Evolutionary conservation across 768 basidiomycete genomes (phyloP).

Genomic region (Amanita pseudoporphyria): DNA sequence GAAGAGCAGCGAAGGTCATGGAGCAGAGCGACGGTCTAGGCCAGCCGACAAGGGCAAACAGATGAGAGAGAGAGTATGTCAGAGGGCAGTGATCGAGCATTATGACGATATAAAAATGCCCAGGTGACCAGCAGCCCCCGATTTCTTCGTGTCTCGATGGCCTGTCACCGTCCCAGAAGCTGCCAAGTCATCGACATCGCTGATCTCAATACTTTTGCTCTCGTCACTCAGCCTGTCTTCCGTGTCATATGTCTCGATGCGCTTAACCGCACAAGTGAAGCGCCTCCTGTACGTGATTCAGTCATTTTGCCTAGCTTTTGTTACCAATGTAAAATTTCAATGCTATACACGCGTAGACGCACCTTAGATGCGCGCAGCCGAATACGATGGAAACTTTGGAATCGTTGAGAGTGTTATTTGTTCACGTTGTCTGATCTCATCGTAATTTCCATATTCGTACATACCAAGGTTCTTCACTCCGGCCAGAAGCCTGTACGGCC

Average conservation of each 20-base stretch:
- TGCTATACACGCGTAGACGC: background rate
- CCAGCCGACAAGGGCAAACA: too few relatives aligned
- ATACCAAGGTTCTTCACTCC: background rate
- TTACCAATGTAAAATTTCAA: background rate
- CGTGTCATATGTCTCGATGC: slow-evolving; percentile 13
- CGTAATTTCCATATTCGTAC: slow-evolving; percentile 1
- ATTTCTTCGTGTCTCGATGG: slow-evolving; percentile 1
- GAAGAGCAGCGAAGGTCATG: slow-evolving; percentile 57
- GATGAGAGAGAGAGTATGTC: slow-evolving; percentile 1
- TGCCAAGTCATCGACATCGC: slow-evolving; percentile 12
- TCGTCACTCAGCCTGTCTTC: slow-evolving; percentile 22
- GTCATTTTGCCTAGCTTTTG: slow-evolving; percentile 3
- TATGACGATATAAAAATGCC: slow-evolving; percentile 4
- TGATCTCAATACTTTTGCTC: slow-evolving; percentile 19
- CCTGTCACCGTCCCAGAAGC: slow-evolving; percentile 9
- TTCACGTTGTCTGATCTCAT: background rate
- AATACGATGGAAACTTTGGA: background rate
- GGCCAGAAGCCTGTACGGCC: slow-evolving; percentile 7
- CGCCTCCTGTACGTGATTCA: slow-evolving; percentile 4
- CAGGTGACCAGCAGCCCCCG: background rate
- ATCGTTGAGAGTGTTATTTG: background rate
- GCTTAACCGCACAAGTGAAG: background rate
- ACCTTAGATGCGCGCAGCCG: background rate
- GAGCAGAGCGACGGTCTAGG: slow-evolving; percentile 2
- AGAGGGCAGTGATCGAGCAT: background rate